Conservation (phyloP, 176 grass and related monocot genomes). For the Juncus inflexus region DNA sequence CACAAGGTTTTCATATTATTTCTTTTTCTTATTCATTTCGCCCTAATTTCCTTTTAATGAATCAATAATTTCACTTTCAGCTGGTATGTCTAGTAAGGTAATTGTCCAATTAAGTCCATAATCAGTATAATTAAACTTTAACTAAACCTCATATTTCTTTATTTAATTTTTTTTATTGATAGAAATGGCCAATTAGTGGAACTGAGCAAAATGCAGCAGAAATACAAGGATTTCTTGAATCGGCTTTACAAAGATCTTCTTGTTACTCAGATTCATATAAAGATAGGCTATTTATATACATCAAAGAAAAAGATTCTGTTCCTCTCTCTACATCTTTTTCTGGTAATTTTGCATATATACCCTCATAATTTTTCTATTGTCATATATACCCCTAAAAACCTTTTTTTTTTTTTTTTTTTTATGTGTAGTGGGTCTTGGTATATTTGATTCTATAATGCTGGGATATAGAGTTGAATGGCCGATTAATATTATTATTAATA, state of each 20-base stretch:
- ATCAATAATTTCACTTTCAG: no score
- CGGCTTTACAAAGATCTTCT: slow-evolving; percentile 87
- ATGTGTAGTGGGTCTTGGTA: slow-evolving; percentile 54
- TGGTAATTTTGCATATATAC: slow-evolving; percentile 41
- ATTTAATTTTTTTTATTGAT: slow-evolving; percentile 14
- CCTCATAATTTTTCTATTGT: background rate
- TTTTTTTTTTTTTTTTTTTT: slow-evolving; percentile 12
- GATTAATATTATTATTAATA: slow-evolving; percentile 78
- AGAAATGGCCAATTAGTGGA: slow-evolving; percentile 70
- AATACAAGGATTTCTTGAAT: slow-evolving; percentile 81
- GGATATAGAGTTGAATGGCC: slow-evolving; percentile 98
- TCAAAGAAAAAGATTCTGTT: slow-evolving; percentile 38
- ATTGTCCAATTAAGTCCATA: slow-evolving; percentile 5
- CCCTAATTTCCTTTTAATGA: background rate
- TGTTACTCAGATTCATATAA: slow-evolving; percentile 77
- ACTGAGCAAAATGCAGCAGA: slow-evolving; percentile 66
- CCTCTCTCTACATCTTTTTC: slow-evolving; percentile 40
- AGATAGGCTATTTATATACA: slow-evolving; percentile 75
- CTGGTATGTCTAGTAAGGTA: background rate
- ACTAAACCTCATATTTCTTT: background rate
- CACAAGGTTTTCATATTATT: slow-evolving; percentile 38
- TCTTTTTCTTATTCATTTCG: background rate
- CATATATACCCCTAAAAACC: slow-evolving; percentile 14
- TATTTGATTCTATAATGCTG: slow-evolving; percentile 72
- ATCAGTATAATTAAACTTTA: slow-evolving; percentile 4